These are phyloP conservation scores for Geum urbanum DNA, from an alignment of 306 rosid genomes.

Conservation along the genomic window DNA sequence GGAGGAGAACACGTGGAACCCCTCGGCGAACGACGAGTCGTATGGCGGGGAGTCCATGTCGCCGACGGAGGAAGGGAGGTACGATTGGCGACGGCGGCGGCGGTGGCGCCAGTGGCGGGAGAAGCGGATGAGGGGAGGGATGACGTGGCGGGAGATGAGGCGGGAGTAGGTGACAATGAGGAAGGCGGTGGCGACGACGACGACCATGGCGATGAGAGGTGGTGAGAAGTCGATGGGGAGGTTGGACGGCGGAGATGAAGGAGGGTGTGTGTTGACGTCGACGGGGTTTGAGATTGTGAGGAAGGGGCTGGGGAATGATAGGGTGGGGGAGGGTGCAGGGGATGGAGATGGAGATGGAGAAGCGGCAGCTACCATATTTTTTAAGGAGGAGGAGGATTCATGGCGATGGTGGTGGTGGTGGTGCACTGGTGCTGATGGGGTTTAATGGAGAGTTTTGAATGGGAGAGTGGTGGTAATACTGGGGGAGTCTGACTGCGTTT, in stretches of 20 bases:
- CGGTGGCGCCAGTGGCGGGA: conserved; percentile 32
- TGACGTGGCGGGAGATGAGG: conserved; percentile 74
- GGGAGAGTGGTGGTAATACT: not conserved
- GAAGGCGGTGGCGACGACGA: conserved; percentile 77
- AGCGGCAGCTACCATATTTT: conserved; percentile 20
- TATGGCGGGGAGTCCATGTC: conserved; percentile 70
- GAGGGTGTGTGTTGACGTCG: not conserved
- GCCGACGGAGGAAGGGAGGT: conserved; percentile 57
- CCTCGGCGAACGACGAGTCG: conserved; percentile 70
- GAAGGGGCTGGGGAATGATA: conserved; percentile 18
- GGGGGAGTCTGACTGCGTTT: not conserved
- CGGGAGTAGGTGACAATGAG: conserved; percentile 79
- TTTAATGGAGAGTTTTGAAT: not conserved
- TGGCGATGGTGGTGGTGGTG: conserved; percentile 7
- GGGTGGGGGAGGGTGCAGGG: conserved; percentile 13
- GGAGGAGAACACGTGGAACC: conserved; percentile 39
- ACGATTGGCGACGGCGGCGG: conserved; percentile 41
- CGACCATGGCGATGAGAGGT: conserved; percentile 86
- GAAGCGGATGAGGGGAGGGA: conserved; percentile 45
- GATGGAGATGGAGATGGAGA: not conserved
- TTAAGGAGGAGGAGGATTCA: conserved; percentile 11
- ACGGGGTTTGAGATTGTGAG: not conserved
- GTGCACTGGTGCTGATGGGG: not conserved
- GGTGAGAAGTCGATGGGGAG: conserved; percentile 79
- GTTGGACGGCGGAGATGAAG: conserved; percentile 37